Percentiles rank a stretch among this genome's conserved stretches.
phyloP scores from a whole-genome alignment of 495 filamentous ascomycete genomes.

The Cudoniella acicularis region DNA sequence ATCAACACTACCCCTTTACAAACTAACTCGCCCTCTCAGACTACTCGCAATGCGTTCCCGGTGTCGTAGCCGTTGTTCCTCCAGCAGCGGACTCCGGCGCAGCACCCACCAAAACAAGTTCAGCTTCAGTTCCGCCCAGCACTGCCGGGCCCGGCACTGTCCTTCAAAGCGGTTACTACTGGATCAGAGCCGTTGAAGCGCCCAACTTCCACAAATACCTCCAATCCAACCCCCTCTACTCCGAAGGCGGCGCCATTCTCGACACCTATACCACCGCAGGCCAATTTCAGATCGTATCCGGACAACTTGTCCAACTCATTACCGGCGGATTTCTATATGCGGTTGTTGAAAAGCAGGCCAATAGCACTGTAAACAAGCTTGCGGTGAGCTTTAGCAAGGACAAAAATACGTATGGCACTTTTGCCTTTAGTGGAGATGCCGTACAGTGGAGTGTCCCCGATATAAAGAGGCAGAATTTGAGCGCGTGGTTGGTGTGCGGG shows the following conservation, averaged over 20 bases:
- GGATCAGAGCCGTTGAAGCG: constrained; percentile 55
- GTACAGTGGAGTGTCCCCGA: constrained; percentile 47
- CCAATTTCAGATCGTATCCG: constrained; percentile 53
- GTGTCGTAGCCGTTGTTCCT: background rate
- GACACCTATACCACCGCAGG: constrained; percentile 52
- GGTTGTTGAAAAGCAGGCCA: constrained; percentile 27
- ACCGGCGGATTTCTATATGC: constrained; percentile 34
- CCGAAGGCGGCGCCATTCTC: constrained; percentile 46
- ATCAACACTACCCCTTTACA: background rate
- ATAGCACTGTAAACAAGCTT: constrained; percentile 27
- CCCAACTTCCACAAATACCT: constrained; percentile 65
- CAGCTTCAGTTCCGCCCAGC: constrained; percentile 5
- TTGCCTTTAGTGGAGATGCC: constrained; percentile 53
- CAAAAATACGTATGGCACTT: constrained; percentile 54
- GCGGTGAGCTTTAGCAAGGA: constrained; percentile 42
- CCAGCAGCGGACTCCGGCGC: constrained; percentile 10
- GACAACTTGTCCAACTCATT: constrained; percentile 51
- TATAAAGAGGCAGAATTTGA: constrained; percentile 48
- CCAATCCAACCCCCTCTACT: constrained; percentile 49
- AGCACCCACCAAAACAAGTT: constrained; percentile 16
- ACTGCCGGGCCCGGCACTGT: constrained; percentile 35
- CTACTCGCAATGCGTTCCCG: constrained; percentile 36
- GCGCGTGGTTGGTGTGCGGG: constrained; percentile 56
- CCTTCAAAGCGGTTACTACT: constrained; percentile 50
- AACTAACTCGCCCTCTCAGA: constrained; percentile 4